Evolutionary conservation across 1,284 basidiomycete species (phyloP).

Genomic region (Meira nashicola): DNA sequence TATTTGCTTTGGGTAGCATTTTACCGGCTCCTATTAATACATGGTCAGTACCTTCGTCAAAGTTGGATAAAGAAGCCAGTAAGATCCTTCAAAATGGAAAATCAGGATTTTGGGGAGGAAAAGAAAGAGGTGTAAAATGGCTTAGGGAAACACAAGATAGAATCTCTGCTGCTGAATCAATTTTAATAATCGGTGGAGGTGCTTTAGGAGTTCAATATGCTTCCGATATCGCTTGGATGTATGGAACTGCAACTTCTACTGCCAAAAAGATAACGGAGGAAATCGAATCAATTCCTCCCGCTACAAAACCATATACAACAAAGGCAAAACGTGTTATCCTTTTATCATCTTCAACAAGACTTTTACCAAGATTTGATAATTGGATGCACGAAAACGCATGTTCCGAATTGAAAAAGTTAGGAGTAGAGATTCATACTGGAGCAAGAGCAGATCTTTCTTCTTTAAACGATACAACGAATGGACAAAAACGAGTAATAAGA

Average conservation of each 20-base stretch:
- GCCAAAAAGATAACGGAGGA: background rate
- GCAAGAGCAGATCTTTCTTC: conserved; percentile 20
- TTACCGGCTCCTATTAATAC: conserved; percentile 30
- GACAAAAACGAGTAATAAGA: conserved; percentile 6
- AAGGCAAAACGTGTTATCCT: conserved; percentile 20
- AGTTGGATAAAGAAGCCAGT: background rate
- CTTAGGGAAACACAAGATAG: conserved; percentile 22
- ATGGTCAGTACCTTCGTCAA: conserved; percentile 12
- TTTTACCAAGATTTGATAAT: conserved; percentile 23
- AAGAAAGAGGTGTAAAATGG: conserved; percentile 23
- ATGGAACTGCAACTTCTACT: conserved; percentile 13
- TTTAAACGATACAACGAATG: conserved; percentile 5
- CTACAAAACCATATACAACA: background rate
- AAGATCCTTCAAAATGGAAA: background rate
- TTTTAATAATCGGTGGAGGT: conserved; percentile 24
- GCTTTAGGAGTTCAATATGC: conserved; percentile 25
- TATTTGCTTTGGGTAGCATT: conserved; percentile 28
- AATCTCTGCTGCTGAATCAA: conserved; percentile 16
- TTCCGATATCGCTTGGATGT: conserved; percentile 23
- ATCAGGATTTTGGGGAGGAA: background rate
- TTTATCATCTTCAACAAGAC: conserved; percentile 17
- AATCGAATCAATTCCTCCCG: background rate
- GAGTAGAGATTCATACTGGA: conserved; percentile 21
- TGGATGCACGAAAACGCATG: conserved; percentile 28
- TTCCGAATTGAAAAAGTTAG: conserved; percentile 11